Conservation (phyloP, 352 stramenopile genomes). For the Halophytophthora batemanensis region DNA sequence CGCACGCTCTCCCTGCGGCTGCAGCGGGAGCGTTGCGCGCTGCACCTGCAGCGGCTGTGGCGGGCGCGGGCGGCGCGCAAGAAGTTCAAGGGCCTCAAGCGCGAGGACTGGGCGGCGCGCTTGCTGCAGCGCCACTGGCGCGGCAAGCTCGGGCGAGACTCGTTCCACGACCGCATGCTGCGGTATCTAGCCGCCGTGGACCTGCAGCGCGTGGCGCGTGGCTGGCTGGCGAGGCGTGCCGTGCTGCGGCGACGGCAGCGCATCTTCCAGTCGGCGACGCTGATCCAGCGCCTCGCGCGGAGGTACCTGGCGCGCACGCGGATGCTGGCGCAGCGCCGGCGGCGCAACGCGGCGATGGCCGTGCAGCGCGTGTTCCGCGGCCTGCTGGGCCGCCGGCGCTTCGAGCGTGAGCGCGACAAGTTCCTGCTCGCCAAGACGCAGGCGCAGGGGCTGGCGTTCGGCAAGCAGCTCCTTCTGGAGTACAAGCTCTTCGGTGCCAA, state of each 20-base stretch:
- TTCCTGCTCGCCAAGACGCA: conserved; percentile 94
- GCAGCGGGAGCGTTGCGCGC: conserved; percentile 67
- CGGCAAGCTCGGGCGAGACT: conserved; percentile 84
- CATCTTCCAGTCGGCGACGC: conserved; percentile 51
- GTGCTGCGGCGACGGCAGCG: conserved; percentile 54
- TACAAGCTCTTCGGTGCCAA: conserved; percentile 94
- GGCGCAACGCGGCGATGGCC: conserved; percentile 56
- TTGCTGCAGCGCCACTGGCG: conserved; percentile 91
- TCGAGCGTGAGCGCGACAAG: conserved; percentile 88
- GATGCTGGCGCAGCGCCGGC: conserved; percentile 43
- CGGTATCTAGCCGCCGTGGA: conserved; percentile 77
- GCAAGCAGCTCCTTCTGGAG: conserved; percentile 94
- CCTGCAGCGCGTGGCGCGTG: conserved; percentile 88
- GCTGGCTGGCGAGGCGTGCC: conserved; percentile 53
- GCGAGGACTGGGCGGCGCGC: conserved; percentile 87
- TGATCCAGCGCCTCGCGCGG: conserved; percentile 83
- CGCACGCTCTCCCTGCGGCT: conserved; percentile 78
- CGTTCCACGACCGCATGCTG: conserved; percentile 68
- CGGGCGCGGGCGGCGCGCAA: conserved; percentile 77
- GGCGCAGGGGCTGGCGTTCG: conserved; percentile 92
- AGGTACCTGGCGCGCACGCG: conserved; percentile 50
- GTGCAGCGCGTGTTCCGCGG: conserved; percentile 91
- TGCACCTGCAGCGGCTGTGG: conserved; percentile 88
- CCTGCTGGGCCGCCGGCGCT: conserved; percentile 75
- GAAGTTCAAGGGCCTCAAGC: conserved; percentile 73